Conservation (phyloP, 2,329 filamentous ascomycete genomes). For the Cladophialophora carrionii region DNA sequence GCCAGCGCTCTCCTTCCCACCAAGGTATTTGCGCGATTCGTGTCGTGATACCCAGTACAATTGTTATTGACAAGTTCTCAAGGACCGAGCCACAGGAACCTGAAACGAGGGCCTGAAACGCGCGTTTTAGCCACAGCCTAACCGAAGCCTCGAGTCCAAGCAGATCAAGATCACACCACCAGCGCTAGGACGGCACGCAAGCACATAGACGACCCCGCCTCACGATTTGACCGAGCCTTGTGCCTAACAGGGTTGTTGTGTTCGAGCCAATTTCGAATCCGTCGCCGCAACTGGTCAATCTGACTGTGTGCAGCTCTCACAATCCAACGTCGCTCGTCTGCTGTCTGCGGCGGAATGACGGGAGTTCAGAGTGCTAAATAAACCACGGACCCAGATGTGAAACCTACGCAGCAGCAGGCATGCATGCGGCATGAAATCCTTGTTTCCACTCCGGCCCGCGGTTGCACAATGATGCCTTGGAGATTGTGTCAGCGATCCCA, state of each 20-base stretch:
- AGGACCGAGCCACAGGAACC: slow-evolving; percentile 19
- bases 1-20: background rate
- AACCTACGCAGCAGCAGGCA: slow-evolving; percentile 20
- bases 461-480: slow-evolving; percentile 27
- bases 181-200: slow-evolving; percentile 13
- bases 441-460: slow-evolving; percentile 26
- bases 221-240: background rate
- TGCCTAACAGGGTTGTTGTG: background rate
- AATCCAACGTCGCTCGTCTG: background rate
- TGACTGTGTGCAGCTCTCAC: slow-evolving; percentile 11
- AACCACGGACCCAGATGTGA: slow-evolving; percentile 27
- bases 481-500: slow-evolving; percentile 25
- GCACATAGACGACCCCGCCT: background rate
- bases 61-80: slow-evolving; percentile 8
- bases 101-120: slow-evolving; percentile 28
- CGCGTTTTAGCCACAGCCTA: slow-evolving; percentile 27
- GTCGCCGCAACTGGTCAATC: slow-evolving; percentile 11
- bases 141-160: background rate
- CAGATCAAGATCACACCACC: slow-evolving; percentile 18
- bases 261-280: background rate
- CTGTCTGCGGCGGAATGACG: background rate
- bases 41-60: slow-evolving; percentile 4
- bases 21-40: slow-evolving; percentile 1
- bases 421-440: slow-evolving; percentile 32
- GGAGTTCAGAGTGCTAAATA: slow-evolving; percentile 1